Conservation (phyloP, 169 alveolate genomes). For the Plasmodium berghei region DNA sequence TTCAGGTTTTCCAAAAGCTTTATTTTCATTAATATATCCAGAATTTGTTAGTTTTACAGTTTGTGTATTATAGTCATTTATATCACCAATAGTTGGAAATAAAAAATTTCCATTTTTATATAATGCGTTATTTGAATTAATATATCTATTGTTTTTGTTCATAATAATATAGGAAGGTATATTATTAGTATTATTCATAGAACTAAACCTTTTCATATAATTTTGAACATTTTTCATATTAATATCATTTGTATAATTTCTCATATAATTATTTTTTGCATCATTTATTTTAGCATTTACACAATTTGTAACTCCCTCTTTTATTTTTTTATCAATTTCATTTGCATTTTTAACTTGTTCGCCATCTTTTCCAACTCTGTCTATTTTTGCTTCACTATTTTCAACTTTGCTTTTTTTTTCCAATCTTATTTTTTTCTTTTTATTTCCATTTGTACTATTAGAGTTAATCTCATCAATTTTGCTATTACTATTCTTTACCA, state of each 20-base stretch:
- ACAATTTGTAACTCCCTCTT: background rate
- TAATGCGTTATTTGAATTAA: background rate
- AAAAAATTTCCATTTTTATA: background rate
- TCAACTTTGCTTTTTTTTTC: background rate
- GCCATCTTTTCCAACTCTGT: background rate
- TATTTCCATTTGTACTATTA: conserved; percentile 15
- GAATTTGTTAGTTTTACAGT: background rate
- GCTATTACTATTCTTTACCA: background rate
- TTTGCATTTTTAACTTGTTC: background rate
- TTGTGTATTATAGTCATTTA: background rate
- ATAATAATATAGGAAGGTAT: background rate
- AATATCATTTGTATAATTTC: background rate
- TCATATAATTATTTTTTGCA: background rate
- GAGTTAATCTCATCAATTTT: background rate
- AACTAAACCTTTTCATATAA: conserved; percentile 19
- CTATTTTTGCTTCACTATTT: background rate
- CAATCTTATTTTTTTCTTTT: background rate
- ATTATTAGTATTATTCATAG: conserved; percentile 2
- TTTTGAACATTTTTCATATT: background rate
- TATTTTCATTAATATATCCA: background rate
- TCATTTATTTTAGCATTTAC: background rate
- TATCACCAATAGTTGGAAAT: background rate
- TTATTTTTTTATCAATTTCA: background rate
- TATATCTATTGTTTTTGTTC: conserved; percentile 9
- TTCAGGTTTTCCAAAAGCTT: conserved; percentile 10